These are phyloP conservation scores for Plasmodium knowlesi DNA, from an alignment of 169 alveolate species.

Conservation along the genomic window DNA sequence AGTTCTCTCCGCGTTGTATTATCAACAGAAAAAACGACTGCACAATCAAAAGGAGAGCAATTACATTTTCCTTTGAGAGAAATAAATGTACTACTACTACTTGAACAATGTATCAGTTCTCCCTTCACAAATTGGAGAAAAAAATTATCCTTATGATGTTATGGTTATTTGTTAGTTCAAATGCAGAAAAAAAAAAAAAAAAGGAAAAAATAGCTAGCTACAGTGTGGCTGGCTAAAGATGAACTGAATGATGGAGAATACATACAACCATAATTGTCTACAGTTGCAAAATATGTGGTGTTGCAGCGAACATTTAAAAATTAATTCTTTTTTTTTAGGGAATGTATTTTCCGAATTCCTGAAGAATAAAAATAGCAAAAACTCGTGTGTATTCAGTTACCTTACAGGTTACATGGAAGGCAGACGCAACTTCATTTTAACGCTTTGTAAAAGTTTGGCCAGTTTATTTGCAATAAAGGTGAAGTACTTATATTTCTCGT, in stretches of 20 bases:
- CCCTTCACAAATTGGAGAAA: not conserved
- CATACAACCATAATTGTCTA: not conserved
- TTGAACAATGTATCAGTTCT: not conserved
- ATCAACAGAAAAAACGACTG: not conserved
- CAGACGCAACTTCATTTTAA: not conserved
- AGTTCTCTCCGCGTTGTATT: not conserved
- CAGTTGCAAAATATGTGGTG: not conserved
- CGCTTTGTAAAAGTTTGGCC: not conserved
- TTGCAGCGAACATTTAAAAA: not conserved
- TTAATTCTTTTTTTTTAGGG: not conserved
- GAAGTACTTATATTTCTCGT: not conserved
- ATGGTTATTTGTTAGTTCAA: not conserved
- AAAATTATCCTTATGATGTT: constrained; percentile 4
- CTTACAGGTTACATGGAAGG: not conserved
- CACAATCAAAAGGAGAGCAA: not conserved
- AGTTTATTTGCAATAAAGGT: not conserved
- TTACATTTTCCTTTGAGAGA: not conserved
- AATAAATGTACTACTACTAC: not conserved
- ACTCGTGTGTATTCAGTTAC: not conserved
- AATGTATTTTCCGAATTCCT: not conserved
- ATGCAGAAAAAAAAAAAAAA: not conserved
- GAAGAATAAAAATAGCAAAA: not conserved
- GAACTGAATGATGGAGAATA: not conserved
- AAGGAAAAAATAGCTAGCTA: not conserved
- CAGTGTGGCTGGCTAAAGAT: not conserved